phyloP scores from a whole-genome alignment of 2,329 filamentous ascomycete genomes.

The Colletotrichum lupini region DNA sequence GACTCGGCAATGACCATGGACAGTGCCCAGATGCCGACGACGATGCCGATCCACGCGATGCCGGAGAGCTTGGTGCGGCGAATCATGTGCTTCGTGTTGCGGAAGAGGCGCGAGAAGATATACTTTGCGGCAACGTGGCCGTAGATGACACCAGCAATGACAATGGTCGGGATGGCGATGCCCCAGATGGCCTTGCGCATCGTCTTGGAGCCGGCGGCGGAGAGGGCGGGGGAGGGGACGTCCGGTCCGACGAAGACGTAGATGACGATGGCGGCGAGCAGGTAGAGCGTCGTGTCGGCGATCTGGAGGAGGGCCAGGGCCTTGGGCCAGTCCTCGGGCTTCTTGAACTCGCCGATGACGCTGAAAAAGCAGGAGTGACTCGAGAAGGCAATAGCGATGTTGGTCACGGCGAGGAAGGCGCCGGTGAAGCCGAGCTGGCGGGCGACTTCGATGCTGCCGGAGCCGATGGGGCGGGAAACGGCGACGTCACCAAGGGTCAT shows the following conservation, averaged over 20 bases:
- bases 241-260: slow-evolving; percentile 73
- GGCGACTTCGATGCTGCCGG: slow-evolving; percentile 45
- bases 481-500: slow-evolving; percentile 73
- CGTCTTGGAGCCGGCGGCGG: slow-evolving; percentile 62
- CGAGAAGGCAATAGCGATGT: slow-evolving; percentile 74
- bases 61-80: slow-evolving; percentile 62
- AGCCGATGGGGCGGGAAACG: slow-evolving; percentile 52
- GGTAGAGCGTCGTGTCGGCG: slow-evolving; percentile 70
- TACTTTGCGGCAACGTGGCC: slow-evolving; percentile 75
- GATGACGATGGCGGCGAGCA: slow-evolving; percentile 72
- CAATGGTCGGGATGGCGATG: slow-evolving; percentile 75
- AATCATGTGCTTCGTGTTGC: slow-evolving; percentile 65
- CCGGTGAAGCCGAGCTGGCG: slow-evolving; percentile 57
- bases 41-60: slow-evolving; percentile 69
- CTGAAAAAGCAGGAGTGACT: slow-evolving; percentile 77
- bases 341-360: slow-evolving; percentile 72
- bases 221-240: slow-evolving; percentile 74
- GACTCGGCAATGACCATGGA: slow-evolving; percentile 77
- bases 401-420: slow-evolving; percentile 68
- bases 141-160: slow-evolving; percentile 78
- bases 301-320: slow-evolving; percentile 59
- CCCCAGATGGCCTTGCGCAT: slow-evolving; percentile 75
- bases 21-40: slow-evolving; percentile 65
- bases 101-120: slow-evolving; percentile 72
- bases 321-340: slow-evolving; percentile 70